Evolutionary conservation across 441 rosid species (phyloP).

Genomic region (Rhodomyrtus psidioides): DNA sequence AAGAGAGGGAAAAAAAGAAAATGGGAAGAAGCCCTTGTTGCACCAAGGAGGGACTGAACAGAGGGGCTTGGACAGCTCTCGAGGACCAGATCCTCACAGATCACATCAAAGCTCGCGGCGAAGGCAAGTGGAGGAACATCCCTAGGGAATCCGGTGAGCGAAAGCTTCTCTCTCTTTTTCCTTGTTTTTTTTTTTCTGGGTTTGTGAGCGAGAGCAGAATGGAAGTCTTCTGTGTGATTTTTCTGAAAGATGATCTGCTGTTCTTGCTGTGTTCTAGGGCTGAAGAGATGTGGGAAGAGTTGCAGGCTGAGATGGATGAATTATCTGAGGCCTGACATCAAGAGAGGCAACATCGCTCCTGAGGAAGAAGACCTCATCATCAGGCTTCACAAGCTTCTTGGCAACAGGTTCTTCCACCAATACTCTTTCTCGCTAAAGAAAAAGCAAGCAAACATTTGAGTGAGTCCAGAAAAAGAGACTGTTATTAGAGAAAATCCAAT

Average conservation of each 20-base stretch:
- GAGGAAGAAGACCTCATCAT: constrained; percentile 42
- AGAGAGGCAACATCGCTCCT: constrained; percentile 32
- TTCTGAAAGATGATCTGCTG: neutral
- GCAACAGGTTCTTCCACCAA: constrained; percentile 21
- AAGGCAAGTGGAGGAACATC: constrained; percentile 7
- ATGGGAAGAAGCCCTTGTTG: neutral
- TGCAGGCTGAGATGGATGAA: constrained; percentile 18
- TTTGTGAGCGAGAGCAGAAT: neutral
- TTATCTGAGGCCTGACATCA: constrained; percentile 34
- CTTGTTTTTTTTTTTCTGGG: neutral
- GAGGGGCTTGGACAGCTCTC: constrained; percentile 12
- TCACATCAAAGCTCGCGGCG: constrained; percentile 8
- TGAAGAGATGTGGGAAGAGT: neutral
- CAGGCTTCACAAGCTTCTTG: constrained; percentile 36
- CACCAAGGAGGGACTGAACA: neutral
- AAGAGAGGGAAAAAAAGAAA: neutral
- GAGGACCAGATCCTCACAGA: constrained; percentile 12
- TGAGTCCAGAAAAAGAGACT: neutral
- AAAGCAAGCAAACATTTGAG: neutral
- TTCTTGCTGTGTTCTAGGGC: neutral
- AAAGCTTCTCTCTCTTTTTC: neutral
- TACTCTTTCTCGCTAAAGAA: neutral
- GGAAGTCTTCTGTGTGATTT: neutral
- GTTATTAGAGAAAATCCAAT: neutral
- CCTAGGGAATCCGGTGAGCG: neutral